phyloP scores from a whole-genome alignment of 176 grass and related monocot genomes.

The Avena insularis region DNA sequence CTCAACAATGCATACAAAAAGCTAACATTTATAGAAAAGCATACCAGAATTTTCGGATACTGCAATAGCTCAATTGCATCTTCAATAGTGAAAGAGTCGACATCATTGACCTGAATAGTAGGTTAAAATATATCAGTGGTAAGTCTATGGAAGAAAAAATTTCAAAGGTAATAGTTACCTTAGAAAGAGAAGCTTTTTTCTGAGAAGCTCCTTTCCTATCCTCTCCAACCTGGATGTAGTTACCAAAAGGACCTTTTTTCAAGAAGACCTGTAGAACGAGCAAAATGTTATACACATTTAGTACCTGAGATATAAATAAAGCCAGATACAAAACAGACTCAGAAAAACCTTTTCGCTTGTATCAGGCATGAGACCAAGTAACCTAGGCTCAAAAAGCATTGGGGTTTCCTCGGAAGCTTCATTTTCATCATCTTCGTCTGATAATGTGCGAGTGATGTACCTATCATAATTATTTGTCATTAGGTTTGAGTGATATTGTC shows the following conservation, averaged over 20 bases:
- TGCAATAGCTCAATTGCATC: constrained; percentile 84
- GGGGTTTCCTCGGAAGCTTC: constrained; percentile 47
- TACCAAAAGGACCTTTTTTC: constrained; percentile 87
- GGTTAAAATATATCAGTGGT: constrained; percentile 5
- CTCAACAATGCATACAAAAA: constrained; percentile 31
- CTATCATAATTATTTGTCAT: constrained; percentile 55
- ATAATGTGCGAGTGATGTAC: constrained; percentile 72
- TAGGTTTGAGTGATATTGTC: constrained; percentile 5
- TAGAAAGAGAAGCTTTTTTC: constrained; percentile 78
- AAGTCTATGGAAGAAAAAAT: constrained; percentile 11
- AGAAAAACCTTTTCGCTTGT: constrained; percentile 64
- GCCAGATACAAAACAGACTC: constrained; percentile 17
- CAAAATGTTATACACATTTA: constrained; percentile 28
- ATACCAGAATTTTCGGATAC: constrained; percentile 85
- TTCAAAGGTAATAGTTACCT: constrained; percentile 45
- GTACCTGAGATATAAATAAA: constrained; percentile 31
- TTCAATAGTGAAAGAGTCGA: constrained; percentile 69
- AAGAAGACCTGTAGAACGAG: constrained; percentile 64
- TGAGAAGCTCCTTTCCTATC: constrained; percentile 64
- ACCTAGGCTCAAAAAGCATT: constrained; percentile 54
- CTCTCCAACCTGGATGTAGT: constrained; percentile 90
- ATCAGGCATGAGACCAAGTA: constrained; percentile 71
- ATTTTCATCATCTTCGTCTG: constrained; percentile 66
- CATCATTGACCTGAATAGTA: constrained; percentile 72
- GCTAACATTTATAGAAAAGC: constrained; percentile 31